Evolutionary conservation across 345 rosid genomes (phyloP), one percentile per base, ranked within the genome.

Genomic region (Gossypium herbaceum): DNA sequence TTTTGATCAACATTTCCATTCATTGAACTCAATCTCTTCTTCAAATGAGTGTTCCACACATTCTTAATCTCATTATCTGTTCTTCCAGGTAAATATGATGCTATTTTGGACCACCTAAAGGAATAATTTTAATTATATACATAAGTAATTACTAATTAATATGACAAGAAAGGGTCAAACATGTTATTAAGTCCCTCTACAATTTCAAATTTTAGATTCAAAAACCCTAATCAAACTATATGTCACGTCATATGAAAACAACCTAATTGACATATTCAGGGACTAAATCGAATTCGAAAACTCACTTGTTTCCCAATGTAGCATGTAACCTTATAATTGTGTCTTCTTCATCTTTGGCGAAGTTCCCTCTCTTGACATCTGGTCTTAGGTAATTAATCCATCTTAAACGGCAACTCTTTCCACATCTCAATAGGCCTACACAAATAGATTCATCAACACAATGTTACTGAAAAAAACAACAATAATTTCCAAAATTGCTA

Each of bases 371-470:
- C 74, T 86, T 94, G 48, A 92, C 87, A 72, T 94, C 97, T 9
- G 98, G 98, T 59, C 97, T 76, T n/a, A 92, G 80, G 85, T 94
- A 94, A 74, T 94, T 94, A 43, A 89, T 89, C 98, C 98, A 92
- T 78, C 97, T 85, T 58, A 94, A 78, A 44, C 97, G 92, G 73
- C 97, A 94, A 70, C 98, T 94, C 72, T 94, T 94, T 39, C 98
- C 98, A 69, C 98, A 94, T 47, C 98, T 77, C 80, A 83, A 12
- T 73, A 94, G 78, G 27, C 97, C 98, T 94, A 78, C 39, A 9
- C 7, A 4, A 20, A 44, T 3, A 1, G 2, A 13, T 50, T 50
- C 20, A 54, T 1, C 22, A 8, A 17, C 22, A 17, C 57, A 54
- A 17, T 54, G 1, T 16, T 54, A 4, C 7, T 54, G 10, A 2